Evolutionary conservation across 768 basidiomycete species (phyloP).

Genomic region (Tulasnella sp.): DNA sequence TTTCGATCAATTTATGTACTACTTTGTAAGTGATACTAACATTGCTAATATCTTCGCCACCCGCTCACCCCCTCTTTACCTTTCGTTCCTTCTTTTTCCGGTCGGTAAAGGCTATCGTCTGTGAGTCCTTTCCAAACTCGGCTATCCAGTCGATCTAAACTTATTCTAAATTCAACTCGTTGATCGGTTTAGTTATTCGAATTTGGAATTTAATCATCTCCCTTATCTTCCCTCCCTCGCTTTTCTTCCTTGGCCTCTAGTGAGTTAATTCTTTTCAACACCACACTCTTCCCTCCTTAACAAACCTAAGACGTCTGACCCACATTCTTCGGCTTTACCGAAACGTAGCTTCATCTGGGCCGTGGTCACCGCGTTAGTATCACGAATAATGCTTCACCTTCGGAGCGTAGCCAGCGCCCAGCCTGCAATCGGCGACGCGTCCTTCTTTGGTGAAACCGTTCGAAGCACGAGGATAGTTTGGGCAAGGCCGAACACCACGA

Average conservation of each 20-base stretch:
- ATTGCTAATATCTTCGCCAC: too few species aligned
- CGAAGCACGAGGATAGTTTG: background rate
- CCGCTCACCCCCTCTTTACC: background rate
- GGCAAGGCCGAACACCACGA: background rate
- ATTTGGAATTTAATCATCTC: background rate
- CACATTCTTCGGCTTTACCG: background rate
- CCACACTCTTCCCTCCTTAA: background rate
- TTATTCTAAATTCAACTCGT: background rate
- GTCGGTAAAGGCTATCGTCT: background rate
- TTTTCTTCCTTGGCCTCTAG: background rate
- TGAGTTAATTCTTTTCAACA: background rate
- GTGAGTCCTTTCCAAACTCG: background rate
- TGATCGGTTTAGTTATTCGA: background rate
- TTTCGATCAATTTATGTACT: slow-evolving; percentile 2
- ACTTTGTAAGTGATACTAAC: background rate
- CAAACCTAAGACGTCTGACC: background rate
- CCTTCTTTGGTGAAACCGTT: background rate
- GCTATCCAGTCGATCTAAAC: too few species aligned
- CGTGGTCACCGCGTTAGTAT: background rate
- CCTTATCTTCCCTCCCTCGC: background rate
- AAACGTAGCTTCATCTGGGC: background rate
- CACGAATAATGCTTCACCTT: slow-evolving; percentile 10
- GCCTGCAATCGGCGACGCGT: background rate
- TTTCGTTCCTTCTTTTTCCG: background rate
- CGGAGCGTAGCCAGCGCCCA: background rate